Evolutionary conservation across 108 stramenopile species (phyloP), one percentile per base, ranked within the genome.

Genomic region (Pseudonitzschia pungens): DNA sequence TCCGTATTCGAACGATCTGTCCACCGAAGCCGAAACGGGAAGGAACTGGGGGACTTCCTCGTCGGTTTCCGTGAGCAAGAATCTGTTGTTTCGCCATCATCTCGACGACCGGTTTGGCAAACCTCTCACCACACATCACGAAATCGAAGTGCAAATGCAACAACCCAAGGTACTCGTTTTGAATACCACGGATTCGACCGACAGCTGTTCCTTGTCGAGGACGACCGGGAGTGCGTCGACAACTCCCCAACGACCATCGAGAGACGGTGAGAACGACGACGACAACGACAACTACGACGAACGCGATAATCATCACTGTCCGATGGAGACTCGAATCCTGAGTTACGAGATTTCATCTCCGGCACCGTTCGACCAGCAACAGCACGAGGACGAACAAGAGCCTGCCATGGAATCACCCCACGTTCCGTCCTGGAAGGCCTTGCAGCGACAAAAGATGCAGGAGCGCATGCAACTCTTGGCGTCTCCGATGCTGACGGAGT

Each of bases 151-250:
- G 32, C 31, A 36, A n/a, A 62, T 29, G 36, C 60, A 31, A 9
- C 60, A 62, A 62, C 60, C 32, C 32, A 62, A 62, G 20, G 60
- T 40, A 62, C 36, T 62, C 14, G 60, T 62, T 14, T 40, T 62
- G 4, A 62, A 62, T 20, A 33, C 60, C 1, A 62, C 60, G 21
- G 60, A 62, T 62, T 62, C 60, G 10, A 62, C 60, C 20, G 60
- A 62, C 29, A 62, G 32, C 36, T 62, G 60, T n/a, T 29, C 60
- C 32, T 14, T 62, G 0, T 62, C 60, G 32, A 33, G 60, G 14
- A 33, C 60, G 14, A 33, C 60, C 6, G 16, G 32, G 32, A 40
- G 57, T 22, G 24, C 0, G 53, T 54, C 53, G 15, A 54, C 53
- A 9, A 54, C 53, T 24, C n/a, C 22, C 0, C 53, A 54, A 24